Evolutionary conservation across 495 filamentous ascomycete genomes (phyloP).

Genomic region (Penicillium turbatum): DNA sequence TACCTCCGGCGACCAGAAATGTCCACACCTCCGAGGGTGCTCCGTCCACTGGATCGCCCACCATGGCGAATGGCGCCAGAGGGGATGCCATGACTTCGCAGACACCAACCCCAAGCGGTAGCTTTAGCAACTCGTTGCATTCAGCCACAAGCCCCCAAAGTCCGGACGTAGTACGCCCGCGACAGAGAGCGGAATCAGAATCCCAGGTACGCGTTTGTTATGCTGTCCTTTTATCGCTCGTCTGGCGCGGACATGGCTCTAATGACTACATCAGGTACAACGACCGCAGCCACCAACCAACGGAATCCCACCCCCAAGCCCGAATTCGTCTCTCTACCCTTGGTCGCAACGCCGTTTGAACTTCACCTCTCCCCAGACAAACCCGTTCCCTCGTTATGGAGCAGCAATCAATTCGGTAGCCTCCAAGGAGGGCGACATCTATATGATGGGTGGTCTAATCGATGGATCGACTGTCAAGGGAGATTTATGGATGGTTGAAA

Average conservation of each 20-base stretch:
- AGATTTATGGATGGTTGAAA: constrained; percentile 97
- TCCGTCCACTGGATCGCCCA: constrained; percentile 24
- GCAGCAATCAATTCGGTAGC: constrained; percentile 89
- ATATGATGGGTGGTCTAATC: constrained; percentile 95
- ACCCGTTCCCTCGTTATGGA: constrained; percentile 95
- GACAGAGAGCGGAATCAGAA: constrained; percentile 50
- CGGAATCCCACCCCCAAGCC: constrained; percentile 38
- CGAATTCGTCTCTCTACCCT: constrained; percentile 71
- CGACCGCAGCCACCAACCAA: constrained; percentile 33
- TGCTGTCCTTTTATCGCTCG: not conserved
- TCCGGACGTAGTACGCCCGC: constrained; percentile 49
- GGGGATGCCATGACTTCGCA: constrained; percentile 39
- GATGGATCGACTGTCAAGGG: constrained; percentile 93
- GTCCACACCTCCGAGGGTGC: constrained; percentile 47
- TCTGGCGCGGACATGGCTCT: not conserved
- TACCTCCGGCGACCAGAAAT: constrained; percentile 53
- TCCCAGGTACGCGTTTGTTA: constrained; percentile 39
- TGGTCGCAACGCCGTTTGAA: constrained; percentile 91
- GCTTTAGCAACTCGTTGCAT: constrained; percentile 61
- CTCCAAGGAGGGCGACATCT: constrained; percentile 95
- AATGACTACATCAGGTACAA: constrained; percentile 22
- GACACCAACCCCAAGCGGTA: constrained; percentile 58
- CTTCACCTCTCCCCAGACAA: constrained; percentile 75
- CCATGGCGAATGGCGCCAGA: constrained; percentile 38
- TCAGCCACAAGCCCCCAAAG: constrained; percentile 48